Evolutionary conservation across 768 basidiomycete genomes (phyloP).

Genomic region (Boletus pseudo-olivaceus): DNA sequence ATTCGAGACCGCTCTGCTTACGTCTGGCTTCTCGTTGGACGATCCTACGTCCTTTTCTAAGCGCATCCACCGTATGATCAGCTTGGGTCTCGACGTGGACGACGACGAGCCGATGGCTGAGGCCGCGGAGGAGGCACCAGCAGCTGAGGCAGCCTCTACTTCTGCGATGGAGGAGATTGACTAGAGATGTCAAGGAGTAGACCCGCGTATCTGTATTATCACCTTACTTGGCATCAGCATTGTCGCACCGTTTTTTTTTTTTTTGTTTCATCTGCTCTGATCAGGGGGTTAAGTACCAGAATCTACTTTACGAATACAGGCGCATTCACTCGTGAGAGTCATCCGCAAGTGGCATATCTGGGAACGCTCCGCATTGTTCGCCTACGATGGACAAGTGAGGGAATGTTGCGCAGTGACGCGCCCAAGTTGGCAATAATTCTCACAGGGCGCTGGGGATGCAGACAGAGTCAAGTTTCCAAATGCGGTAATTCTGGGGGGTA

Average conservation of each 20-base stretch:
- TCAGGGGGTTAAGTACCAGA: slow-evolving; percentile 18
- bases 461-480: slow-evolving; percentile 27
- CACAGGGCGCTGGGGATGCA: no score
- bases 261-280: slow-evolving; percentile 19
- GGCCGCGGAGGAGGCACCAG: slow-evolving; percentile 44
- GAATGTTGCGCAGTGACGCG: no score
- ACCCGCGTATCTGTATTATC: slow-evolving; percentile 25
- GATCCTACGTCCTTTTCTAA: slow-evolving; percentile 93
- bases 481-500: slow-evolving; percentile 10
- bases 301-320: slow-evolving; percentile 12
- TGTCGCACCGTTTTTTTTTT: slow-evolving; percentile 16
- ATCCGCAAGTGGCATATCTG: no score
- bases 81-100: slow-evolving; percentile 84
- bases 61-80: slow-evolving; percentile 97
- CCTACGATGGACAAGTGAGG: background rate
- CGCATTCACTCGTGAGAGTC: no score
- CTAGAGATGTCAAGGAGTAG: slow-evolving; percentile 46
- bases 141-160: slow-evolving; percentile 59
- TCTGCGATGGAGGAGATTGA: slow-evolving; percentile 98
- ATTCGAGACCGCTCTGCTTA: slow-evolving; percentile 95
- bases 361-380: slow-evolving; percentile 24
- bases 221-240: slow-evolving; percentile 25
- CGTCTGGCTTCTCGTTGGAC: slow-evolving; percentile 93
- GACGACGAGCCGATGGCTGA: slow-evolving; percentile 51
- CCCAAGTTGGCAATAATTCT: no score